Evolutionary conservation across 2,329 filamentous ascomycete species (phyloP), one percentile per base, ranked within the genome.

Genomic region (Neoascochyta sp.): DNA sequence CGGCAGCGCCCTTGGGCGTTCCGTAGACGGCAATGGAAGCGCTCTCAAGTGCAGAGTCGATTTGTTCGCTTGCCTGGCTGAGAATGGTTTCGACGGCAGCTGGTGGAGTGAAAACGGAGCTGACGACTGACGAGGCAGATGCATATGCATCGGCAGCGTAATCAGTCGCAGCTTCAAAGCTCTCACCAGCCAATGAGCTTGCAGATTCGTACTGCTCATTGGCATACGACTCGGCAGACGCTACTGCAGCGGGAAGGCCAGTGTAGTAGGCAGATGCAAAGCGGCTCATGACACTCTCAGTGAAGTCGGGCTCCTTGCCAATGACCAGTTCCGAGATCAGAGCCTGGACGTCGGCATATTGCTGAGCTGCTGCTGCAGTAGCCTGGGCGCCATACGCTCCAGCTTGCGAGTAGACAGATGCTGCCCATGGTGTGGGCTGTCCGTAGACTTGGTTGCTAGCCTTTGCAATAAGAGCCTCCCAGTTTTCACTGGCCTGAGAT

Each of bases 291-390:
- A 90, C 82, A 36, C 83, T 88, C 52, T 93, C 84, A 0, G 82
- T 88, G 50, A 87, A 93, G 9, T 80, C 78, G 0, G 85, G 81
- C 55, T 93, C 86, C 58, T 82, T 86, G 30, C 84, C 87, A 22
- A 74, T 65, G 9, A 94, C 70, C 1, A 93, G 69, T 60, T 93
- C 86, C 2, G 82, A 83, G 9, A 94, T 73, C 2, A 92, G 73
- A 9, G 75, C 76, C 54, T 81, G 79, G 4, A 93, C 74, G 15
- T 78, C 78, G 4, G 75, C 74, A 45, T 86, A 89, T 48, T 86
- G 81, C 26, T 74, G 70, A 5, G 69, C 68, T 1, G 76, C 76
- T 22, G 72, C 72, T 12, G 73, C 73, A 1, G 79, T 80, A 4
- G 77, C 81, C 23, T 80, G 77, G 8, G 75, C 73, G 12, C 75